Evolutionary conservation across 2,329 filamentous ascomycete genomes (phyloP).

Genomic region (Cordyceps tenuipes): DNA sequence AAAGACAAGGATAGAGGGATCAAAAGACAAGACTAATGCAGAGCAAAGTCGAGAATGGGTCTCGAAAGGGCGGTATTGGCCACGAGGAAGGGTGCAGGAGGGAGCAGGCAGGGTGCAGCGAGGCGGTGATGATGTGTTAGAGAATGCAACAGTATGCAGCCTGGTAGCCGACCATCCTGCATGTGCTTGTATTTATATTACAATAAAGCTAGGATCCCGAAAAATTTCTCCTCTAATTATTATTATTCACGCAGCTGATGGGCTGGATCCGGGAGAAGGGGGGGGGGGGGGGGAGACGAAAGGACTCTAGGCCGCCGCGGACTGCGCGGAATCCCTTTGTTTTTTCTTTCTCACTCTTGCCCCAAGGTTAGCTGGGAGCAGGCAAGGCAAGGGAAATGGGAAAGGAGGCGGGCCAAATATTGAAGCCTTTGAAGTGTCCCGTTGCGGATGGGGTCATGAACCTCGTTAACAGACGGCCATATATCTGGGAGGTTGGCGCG

Average conservation of each 20-base stretch:
- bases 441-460: constrained; percentile 4
- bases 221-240: not conserved
- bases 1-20: not conserved
- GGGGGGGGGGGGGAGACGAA: not conserved
- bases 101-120: not conserved
- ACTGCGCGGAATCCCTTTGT: not conserved
- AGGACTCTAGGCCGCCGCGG: not conserved
- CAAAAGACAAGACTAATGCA: constrained; percentile 1
- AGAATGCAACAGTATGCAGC: not conserved
- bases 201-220: not conserved
- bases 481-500: constrained; percentile 9
- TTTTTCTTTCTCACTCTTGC: not conserved
- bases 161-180: not conserved
- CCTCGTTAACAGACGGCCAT: constrained; percentile 12
- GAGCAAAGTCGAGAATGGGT: not conserved
- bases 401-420: not conserved
- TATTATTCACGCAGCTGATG: constrained; percentile 3
- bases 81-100: not conserved
- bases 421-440: not conserved
- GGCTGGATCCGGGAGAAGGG: not conserved
- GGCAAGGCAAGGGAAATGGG: not conserved
- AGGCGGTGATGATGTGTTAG: not conserved
- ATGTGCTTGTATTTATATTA: constrained; percentile 11
- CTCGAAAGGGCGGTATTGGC: not conserved
- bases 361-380: not conserved